These are phyloP conservation scores for Cyberlindnera veronae DNA, from an alignment of 805 yeast species.

Conservation along the genomic window DNA sequence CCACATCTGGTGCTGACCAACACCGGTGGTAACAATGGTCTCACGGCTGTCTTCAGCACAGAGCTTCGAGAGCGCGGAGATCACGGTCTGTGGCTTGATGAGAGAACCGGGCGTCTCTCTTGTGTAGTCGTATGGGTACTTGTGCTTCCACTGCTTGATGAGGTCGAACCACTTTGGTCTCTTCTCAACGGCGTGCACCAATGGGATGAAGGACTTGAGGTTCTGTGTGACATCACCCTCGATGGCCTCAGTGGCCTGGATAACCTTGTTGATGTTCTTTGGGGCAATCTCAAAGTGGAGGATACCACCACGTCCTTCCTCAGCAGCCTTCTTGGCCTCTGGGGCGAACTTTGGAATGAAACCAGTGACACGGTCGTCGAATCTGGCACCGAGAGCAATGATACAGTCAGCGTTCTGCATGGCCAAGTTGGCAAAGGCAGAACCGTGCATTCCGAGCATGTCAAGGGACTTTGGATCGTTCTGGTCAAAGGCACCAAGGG, in stretches of 20 bases:
- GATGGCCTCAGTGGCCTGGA: slow-evolving; percentile 91
- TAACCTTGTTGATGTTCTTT: slow-evolving; percentile 96
- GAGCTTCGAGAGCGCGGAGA: slow-evolving; percentile 71
- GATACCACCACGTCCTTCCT: slow-evolving; percentile 89
- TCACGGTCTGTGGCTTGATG: slow-evolving; percentile 91
- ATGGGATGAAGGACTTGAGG: slow-evolving; percentile 68
- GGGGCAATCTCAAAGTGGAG: slow-evolving; percentile 95
- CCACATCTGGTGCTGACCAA: slow-evolving; percentile 99
- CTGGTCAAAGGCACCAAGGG: slow-evolving; percentile 92
- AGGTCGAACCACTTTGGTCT: slow-evolving; percentile 79
- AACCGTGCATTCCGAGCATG: slow-evolving; percentile 99
- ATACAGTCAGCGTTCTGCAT: slow-evolving; percentile 92
- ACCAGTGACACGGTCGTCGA: slow-evolving; percentile 97
- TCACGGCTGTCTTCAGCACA: slow-evolving; percentile 62
- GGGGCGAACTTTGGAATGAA: slow-evolving; percentile 88
- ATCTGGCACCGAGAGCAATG: slow-evolving; percentile 93
- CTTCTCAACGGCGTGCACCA: slow-evolving; percentile 55
- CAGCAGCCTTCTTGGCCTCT: slow-evolving; percentile 84
- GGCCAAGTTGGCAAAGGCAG: slow-evolving; percentile 91
- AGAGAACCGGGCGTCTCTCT: slow-evolving; percentile 73
- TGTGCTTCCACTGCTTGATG: slow-evolving; percentile 76
- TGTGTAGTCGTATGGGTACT: slow-evolving; percentile 83
- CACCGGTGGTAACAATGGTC: slow-evolving; percentile 93
- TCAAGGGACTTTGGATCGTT: slow-evolving; percentile 85
- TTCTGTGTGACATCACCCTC: slow-evolving; percentile 93